These are phyloP conservation scores for Sporothrix dimorphospora DNA, from an alignment of 2,329 filamentous ascomycete genomes.

Conservation along the genomic window DNA sequence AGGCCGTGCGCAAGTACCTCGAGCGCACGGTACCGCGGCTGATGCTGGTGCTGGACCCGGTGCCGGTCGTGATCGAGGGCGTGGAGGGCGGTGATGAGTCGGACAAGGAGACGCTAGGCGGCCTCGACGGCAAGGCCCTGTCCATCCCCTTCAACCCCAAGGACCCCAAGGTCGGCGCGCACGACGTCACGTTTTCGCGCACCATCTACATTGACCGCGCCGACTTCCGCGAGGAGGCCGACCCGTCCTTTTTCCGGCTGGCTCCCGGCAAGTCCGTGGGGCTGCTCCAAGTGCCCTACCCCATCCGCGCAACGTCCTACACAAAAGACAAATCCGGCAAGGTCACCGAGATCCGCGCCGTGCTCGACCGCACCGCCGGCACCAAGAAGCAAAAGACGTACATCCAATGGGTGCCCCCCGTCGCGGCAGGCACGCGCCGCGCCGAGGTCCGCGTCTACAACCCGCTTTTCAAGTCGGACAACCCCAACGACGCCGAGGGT, in stretches of 20 bases:
- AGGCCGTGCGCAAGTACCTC: slow-evolving; percentile 81
- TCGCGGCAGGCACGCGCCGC: slow-evolving; percentile 61
- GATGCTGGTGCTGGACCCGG: slow-evolving; percentile 85
- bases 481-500: slow-evolving; percentile 75
- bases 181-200: slow-evolving; percentile 67
- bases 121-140: slow-evolving; percentile 61
- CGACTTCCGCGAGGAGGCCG: slow-evolving; percentile 75
- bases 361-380: slow-evolving; percentile 73
- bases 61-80: slow-evolving; percentile 81
- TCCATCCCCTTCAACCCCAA: slow-evolving; percentile 82
- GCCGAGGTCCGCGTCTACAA: slow-evolving; percentile 81
- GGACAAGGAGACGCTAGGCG: not conserved
- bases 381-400: slow-evolving; percentile 75
- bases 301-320: slow-evolving; percentile 70
- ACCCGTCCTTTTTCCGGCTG: slow-evolving; percentile 76
- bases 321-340: slow-evolving; percentile 61
- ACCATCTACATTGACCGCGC: slow-evolving; percentile 82
- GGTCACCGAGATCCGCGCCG: slow-evolving; percentile 64
- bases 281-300: slow-evolving; percentile 70
- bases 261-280: slow-evolving; percentile 73
- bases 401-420: slow-evolving; percentile 81
- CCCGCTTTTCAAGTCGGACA: slow-evolving; percentile 81
- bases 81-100: slow-evolving; percentile 55
- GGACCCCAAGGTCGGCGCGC: slow-evolving; percentile 67
- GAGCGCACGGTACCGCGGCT: slow-evolving; percentile 86